Evolutionary conservation across 2,329 filamentous ascomycete genomes (phyloP), one percentile per base, ranked within the genome.

Genomic region (Hymenotorrendiella dingleyae): DNA sequence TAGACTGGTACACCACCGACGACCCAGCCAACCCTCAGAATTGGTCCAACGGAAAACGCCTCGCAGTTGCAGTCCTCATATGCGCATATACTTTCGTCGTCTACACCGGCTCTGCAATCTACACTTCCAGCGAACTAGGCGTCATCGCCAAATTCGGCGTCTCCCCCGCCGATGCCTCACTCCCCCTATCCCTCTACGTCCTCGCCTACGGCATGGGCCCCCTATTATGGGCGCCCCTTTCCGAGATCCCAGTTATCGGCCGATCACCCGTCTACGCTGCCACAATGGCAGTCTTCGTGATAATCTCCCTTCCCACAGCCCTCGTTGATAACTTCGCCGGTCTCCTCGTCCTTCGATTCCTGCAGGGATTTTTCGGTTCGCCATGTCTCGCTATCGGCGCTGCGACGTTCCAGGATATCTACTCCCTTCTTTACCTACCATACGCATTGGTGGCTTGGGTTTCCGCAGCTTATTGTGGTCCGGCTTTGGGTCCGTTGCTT

Each of bases 271-370:
- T 82, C 5, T 87, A 87, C 61, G 73, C 84, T 26, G 59, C 75
- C 50, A 82, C 81, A 8, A 82, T 86, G 65, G 73, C 74, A 45
- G 65, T 86, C 21, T 87, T 86, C 58, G 76, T 83, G 36, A 71
- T 86, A 47, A 62, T 87, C 9, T 77, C 73, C 5, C 71, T 86
- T 12, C 81, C 82, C 0, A 76, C 80, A 0, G 77, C 80, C 0
- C 60, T 86, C 0, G 77, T 77, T 3, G 62, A 73, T 33, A 83
- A 80, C 64, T 83, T 80, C 40, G 64, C 75, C 0, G 79, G 79
- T 0, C 67, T 87, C 8, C 70, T 84, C 53, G 76, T 82, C 2
- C 66, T 81, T 3, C 72, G 80, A 1, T 83, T 83, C 62, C 61
- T 84, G 4, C 76, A 78, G 46, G 80, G 79, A 2, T 80, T 84